phyloP scores from a whole-genome alignment of 257 asterid species.

The Solanum clarkiae region DNA sequence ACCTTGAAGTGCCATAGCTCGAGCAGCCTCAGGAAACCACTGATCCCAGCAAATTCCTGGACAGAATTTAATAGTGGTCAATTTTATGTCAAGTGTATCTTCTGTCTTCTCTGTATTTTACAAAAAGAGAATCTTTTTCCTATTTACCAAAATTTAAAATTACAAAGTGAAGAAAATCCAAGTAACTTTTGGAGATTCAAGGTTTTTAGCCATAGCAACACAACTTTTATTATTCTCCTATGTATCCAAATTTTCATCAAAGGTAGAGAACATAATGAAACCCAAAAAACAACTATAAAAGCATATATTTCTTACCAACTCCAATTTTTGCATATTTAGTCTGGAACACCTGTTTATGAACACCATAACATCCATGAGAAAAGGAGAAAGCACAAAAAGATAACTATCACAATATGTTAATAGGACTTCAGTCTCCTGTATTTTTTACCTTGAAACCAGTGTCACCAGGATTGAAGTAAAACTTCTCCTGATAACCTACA shows the following conservation, averaged over 20 bases:
- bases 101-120: not conserved
- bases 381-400: not conserved
- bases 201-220: not conserved
- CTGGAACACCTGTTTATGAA: slow-evolving; percentile 56
- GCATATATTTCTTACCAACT: slow-evolving; percentile 52
- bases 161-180: not conserved
- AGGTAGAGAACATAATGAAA: not conserved
- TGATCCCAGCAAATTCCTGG: slow-evolving; percentile 98
- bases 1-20: slow-evolving; percentile 97
- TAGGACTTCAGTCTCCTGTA: not conserved
- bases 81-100: not conserved
- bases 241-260: not conserved
- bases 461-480: slow-evolving; percentile 95
- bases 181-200: not conserved
- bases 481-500: slow-evolving; percentile 96
- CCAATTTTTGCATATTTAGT: slow-evolving; percentile 90
- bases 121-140: not conserved
- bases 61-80: not conserved
- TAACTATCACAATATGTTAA: not conserved
- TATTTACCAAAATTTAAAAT: not conserved
- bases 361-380: not conserved
- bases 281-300: not conserved
- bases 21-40: slow-evolving; percentile 99
- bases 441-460: slow-evolving; percentile 83
- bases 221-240: not conserved